Evolutionary conservation across 371 early-diverging fungal species (phyloP).

Genomic region (Actinomucor elegans): DNA sequence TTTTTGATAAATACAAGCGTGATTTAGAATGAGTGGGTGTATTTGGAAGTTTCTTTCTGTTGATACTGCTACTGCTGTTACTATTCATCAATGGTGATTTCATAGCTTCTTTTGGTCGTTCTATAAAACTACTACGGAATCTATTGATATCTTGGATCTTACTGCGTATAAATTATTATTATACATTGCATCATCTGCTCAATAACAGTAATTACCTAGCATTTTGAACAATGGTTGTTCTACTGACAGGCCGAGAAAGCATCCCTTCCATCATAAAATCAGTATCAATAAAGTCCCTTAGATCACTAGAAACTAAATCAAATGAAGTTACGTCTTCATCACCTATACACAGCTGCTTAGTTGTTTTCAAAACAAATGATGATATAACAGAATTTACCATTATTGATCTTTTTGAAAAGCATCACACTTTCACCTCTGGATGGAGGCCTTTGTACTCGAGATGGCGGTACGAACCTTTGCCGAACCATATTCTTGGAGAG

Average conservation of each 20-base stretch:
- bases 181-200: background rate
- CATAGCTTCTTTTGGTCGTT: background rate
- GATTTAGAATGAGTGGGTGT: too few relatives aligned
- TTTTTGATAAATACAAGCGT: too few relatives aligned
- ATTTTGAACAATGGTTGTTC: constrained; percentile 8
- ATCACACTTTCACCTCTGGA: constrained; percentile 22
- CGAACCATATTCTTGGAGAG: constrained; percentile 5
- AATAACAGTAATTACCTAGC: constrained; percentile 3
- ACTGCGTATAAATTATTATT: too few relatives aligned
- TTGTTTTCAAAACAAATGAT: background rate
- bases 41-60: too few relatives aligned
- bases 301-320: constrained; percentile 15
- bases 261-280: constrained; percentile 15
- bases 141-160: constrained; percentile 7
- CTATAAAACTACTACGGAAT: background rate
- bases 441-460: background rate
- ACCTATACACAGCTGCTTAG: background rate
- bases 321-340: constrained; percentile 13
- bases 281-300: constrained; percentile 16
- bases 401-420: constrained; percentile 21
- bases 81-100: too few relatives aligned
- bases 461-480: background rate
- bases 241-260: constrained; percentile 3
- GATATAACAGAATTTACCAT: constrained; percentile 10
- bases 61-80: background rate